These are phyloP conservation scores for Penicillium desertorum DNA, from an alignment of 495 filamentous ascomycete genomes.

Conservation along the genomic window DNA sequence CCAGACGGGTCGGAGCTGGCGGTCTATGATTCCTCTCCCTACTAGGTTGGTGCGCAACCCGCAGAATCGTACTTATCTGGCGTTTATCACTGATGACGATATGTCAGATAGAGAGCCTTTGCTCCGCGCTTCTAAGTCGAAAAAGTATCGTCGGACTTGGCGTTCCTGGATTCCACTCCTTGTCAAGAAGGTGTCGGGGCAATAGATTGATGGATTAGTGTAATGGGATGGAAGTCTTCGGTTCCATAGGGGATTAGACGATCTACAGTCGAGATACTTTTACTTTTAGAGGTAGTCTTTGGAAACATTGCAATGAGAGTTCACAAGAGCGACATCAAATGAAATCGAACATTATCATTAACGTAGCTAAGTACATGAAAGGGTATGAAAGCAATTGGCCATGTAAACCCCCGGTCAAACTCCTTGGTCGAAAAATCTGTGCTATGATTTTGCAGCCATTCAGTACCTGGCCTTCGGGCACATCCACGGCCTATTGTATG, in stretches of 20 bases:
- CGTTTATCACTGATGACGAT: neutral
- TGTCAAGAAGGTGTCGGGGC: neutral
- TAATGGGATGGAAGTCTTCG: slow-evolving; percentile 22
- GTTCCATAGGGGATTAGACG: slow-evolving; percentile 1
- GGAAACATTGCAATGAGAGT: neutral
- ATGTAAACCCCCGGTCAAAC: neutral
- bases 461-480: neutral
- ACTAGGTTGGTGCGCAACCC: neutral
- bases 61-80: neutral
- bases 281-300: neutral
- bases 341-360: neutral
- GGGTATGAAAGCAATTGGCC: neutral
- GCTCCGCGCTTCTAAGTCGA: neutral
- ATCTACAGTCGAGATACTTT: neutral
- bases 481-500: neutral
- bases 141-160: neutral
- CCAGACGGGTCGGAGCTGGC: neutral
- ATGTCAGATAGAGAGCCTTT: neutral
- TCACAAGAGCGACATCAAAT: neutral
- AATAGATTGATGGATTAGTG: neutral
- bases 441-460: neutral
- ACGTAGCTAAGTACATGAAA: neutral
- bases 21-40: slow-evolving; percentile 8
- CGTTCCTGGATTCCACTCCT: slow-evolving; percentile 12
- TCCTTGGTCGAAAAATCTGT: neutral